Base-by-base conservation (phyloP, 805 yeast genomes). In the Teunomyces tritomae region DNA sequence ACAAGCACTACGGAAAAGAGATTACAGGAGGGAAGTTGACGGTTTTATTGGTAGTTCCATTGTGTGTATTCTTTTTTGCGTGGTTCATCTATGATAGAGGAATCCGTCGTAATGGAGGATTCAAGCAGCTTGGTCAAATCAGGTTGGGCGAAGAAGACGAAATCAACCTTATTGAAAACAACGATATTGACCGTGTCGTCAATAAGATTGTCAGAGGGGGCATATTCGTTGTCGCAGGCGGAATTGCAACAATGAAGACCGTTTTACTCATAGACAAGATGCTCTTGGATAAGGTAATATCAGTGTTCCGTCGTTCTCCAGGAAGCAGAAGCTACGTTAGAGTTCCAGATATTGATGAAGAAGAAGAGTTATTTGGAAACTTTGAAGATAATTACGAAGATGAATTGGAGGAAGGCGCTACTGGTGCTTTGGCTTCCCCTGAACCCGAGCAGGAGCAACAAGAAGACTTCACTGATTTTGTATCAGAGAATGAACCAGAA, bases 31-130 rank as follows among this genome's bases (percentile, higher is more conserved):
- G 74, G 16, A 74, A 79, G 10, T 62, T 85, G 48, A 67, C 81
- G 42, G 47, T 80, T 28, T 73, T 86, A 2, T 66, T 88, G 14
- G 56, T 79, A 7, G 56, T 86, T 13, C 92, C 95, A 11, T 49
- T 85, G 2, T 59, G 72, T 49, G 80, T 82, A 2, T 77, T 79
- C 49, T 57, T 78, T 6, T 70, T 74, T n/a, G 78, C 84, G 1
- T 84, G 82, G 78, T 80, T 88, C 61, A 83, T 89, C 17, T 90
- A 87, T 63, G 89, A 87, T 51, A 80, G 84, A 58, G 96, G 95
- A 45, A 82, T 88, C 50, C 81, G 88, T 49, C 74, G 90, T 55
- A 85, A 85, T 61, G 91, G 91, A 20, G 90, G 90, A 0, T 82
- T 85, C 62, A 67, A 80, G 29, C 75, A 87, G 56, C 84, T 89